A percentile compares a stretch with the other conserved stretches of the same genome.
phyloP scores from a whole-genome alignment of 1,139 yeast species.

The Candida sp. region DNA sequence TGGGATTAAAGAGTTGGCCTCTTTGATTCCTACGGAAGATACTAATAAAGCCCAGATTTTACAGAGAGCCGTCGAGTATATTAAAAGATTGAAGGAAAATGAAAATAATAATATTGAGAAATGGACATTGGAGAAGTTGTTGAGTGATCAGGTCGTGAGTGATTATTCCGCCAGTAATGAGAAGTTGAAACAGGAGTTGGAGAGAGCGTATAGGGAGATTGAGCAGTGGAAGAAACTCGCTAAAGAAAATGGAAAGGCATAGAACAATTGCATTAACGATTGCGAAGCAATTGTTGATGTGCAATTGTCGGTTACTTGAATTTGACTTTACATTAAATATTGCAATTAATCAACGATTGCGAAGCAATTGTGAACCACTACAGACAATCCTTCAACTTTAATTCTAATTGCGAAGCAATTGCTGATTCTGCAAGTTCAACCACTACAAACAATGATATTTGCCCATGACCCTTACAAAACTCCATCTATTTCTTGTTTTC shows the following conservation, averaged over 20 bases:
- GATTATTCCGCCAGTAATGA: conserved; percentile 25
- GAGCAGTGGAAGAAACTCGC: conserved; percentile 70
- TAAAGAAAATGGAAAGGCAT: conserved; percentile 22
- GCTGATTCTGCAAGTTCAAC: too few species aligned
- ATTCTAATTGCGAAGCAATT: too few species aligned
- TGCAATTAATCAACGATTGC: too few species aligned
- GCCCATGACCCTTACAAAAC: too few species aligned
- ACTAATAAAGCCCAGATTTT: conserved; percentile 90
- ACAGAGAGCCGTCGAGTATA: conserved; percentile 85
- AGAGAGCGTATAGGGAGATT: conserved; percentile 89
- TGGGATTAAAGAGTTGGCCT: conserved; percentile 84
- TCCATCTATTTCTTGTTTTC: too few species aligned
- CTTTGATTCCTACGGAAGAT: conserved; percentile 82
- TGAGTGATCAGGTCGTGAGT: conserved; percentile 87
- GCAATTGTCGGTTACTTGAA: too few species aligned
- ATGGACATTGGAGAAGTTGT: conserved; percentile 88
- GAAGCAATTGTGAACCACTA: too few species aligned
- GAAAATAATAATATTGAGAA: conserved; percentile 87
- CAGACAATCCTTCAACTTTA: too few species aligned
- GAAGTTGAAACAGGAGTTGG: conserved; percentile 32
- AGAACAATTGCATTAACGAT: too few species aligned
- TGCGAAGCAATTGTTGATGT: too few species aligned
- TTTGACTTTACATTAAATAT: too few species aligned
- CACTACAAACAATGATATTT: too few species aligned
- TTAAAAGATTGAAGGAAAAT: conserved; percentile 81